Base-by-base conservation (phyloP, 495 filamentous ascomycete genomes). In the Penicillium salamii region DNA sequence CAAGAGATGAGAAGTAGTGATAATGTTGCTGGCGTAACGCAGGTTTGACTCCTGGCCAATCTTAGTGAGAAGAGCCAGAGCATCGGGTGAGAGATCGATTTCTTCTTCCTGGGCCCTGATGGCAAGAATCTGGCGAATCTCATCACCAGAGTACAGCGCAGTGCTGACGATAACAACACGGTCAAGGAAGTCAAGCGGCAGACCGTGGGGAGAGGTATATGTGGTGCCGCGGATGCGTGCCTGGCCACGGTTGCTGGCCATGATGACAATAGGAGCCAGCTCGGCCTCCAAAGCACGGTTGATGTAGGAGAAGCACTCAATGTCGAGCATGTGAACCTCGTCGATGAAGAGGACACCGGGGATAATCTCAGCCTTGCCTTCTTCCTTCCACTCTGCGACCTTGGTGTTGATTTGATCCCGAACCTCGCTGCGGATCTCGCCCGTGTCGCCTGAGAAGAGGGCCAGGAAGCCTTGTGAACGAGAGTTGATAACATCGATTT, bases 401-500 rank as follows among this genome's bases (percentile, higher is more conserved):
- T 97, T 97, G 53, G 87, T 95, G 70, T 99, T 95, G 75, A 99
- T 99, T 73, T 99, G 95, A 58, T 97, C 92, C 28, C 93, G 83
- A 47, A 97, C 90, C 68, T 99, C 95, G 65, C 89, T 92, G 42
- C 93, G 78, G 54, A 99, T 97, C 79, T 99, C 93, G 66, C 95
- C 95, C 1, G 95, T 99, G 66, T 97, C 93, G 49, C 93, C 93
- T 8, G 93, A 95, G 70, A 97, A 97, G 7, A 97, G 85, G 7
- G 92, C 92, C 26, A 96, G 74, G 68, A 97, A 98, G 21, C 93
- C 93, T 68, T 99, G 93, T 36, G 93, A 95, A 33, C 93, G 82
- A 26, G 90, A 96, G 72, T 99, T 99, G 76, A 97, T 97, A 18
- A 99, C 93, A 63, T 99, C 93, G 60, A 99, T 97, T 69, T 99